Evolutionary conservation across 371 early-diverging fungal genomes (phyloP).

Genomic region (Saksenaea oblongispora): DNA sequence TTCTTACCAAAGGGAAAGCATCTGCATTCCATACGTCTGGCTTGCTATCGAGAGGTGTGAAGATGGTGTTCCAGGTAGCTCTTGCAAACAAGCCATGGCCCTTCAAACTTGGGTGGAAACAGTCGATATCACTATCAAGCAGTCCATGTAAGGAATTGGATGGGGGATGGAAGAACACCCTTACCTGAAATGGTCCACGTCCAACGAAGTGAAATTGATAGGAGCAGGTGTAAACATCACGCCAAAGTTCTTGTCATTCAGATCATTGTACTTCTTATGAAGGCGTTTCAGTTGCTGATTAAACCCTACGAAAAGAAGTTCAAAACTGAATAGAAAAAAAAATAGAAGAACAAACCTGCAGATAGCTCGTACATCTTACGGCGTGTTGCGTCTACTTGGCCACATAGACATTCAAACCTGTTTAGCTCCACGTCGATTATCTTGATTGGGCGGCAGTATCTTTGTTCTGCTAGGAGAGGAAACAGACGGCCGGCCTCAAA

Average conservation of each 20-base stretch:
- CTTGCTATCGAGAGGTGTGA: neutral
- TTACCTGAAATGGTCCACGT: neutral
- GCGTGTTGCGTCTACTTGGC: neutral
- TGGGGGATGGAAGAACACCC: neutral
- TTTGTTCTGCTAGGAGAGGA: neutral
- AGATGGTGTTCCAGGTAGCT: neutral
- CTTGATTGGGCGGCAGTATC: neutral
- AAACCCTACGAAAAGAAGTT: neutral
- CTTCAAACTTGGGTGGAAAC: neutral
- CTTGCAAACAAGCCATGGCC: neutral
- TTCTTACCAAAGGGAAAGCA: neutral
- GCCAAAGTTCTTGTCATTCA: neutral
- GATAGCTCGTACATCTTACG: neutral
- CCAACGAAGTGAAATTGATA: neutral
- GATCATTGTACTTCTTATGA: neutral
- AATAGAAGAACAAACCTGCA: neutral
- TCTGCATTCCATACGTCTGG: neutral
- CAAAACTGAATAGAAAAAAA: neutral
- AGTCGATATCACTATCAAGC: neutral
- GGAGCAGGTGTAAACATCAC: neutral
- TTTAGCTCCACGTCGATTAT: neutral
- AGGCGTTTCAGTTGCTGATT: neutral
- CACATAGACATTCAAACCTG: neutral
- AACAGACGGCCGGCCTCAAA: neutral
- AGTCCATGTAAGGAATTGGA: neutral